Base-by-base conservation (phyloP, 805 yeast genomes). In the Ogataea parapolymorpha region DNA sequence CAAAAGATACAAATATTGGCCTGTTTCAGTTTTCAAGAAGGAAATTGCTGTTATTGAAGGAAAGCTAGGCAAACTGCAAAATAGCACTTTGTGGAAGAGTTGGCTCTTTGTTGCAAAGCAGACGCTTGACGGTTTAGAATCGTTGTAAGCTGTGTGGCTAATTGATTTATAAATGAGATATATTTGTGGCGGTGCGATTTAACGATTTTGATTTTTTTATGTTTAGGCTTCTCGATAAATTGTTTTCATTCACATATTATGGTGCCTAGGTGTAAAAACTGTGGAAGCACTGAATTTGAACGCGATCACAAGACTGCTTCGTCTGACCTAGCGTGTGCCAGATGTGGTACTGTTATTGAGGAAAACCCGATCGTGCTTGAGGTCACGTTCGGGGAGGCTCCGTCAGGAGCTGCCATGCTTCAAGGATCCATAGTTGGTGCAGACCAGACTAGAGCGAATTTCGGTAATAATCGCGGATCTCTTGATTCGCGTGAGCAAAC, bases 341-440 rank as follows among this genome's bases (percentile, higher is more conserved):
- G 65, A 25, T 93, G 99, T 77, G 97, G 97, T 61, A 67, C 79
- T 15, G 97, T 93, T 23, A 75, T 77, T 43, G 95, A 88, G 49
- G 98, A 90, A 58, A 85, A 88, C 54, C 95, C 95, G 15, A 91
- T 93, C 50, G 98, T 95, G 9, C 81, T 95, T 6, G 99, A 93
- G 59, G 93, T 95, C 39, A 85, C 93, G 10, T 93, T 90, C 66
- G 93, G 95, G 32, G 99, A 95, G 57, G 75, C 90, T 2, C 74
- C 95, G 14, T 74, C 83, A 18, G 99, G 99, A 53, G 97, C 96
- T 11, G 96, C 99, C 26, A 79, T 85, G 37, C 96, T 93, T 2
- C 95, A 91, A 51, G 99, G 99, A 57, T 79, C 95, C 35, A 90
- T 87, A 71, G 83, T 93, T 26, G 87, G 88, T 32, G 84, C 88